Evolutionary conservation across 2,329 filamentous ascomycete genomes (phyloP).

Genomic region (Triangularia setosa): DNA sequence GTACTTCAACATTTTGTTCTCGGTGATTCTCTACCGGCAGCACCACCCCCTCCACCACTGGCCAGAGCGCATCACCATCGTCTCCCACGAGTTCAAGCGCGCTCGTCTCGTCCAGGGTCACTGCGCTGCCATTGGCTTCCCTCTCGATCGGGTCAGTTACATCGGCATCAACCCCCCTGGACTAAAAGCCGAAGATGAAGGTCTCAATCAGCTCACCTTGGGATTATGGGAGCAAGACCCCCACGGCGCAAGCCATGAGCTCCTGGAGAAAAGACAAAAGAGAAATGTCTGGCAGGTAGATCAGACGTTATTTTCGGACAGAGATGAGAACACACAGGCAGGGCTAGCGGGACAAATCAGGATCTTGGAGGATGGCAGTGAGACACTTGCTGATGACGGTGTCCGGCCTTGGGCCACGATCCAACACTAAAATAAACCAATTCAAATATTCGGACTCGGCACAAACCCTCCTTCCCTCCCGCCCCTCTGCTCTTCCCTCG

Average conservation of each 20-base stretch:
- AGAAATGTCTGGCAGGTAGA: constrained; percentile 47
- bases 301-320: constrained; percentile 42
- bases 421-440: background rate
- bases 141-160: constrained; percentile 43
- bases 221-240: constrained; percentile 50
- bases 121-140: constrained; percentile 57
- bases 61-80: constrained; percentile 56
- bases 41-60: constrained; percentile 44
- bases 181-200: constrained; percentile 40
- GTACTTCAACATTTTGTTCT: constrained; percentile 79
- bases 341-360: constrained; percentile 36
- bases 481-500: constrained; percentile 6
- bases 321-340: constrained; percentile 29
- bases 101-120: constrained; percentile 60
- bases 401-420: constrained; percentile 22
- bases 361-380: constrained; percentile 32
- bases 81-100: constrained; percentile 68
- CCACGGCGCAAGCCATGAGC: constrained; percentile 43
- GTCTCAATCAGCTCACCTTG: constrained; percentile 38
- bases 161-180: constrained; percentile 63
- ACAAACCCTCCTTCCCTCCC: constrained; percentile 13
- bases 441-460: constrained; percentile 28
- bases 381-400: constrained; percentile 38
- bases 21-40: constrained; percentile 55
- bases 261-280: constrained; percentile 45